Conservation (phyloP, 495 filamentous ascomycete species). For the Daldinia concentrica region DNA sequence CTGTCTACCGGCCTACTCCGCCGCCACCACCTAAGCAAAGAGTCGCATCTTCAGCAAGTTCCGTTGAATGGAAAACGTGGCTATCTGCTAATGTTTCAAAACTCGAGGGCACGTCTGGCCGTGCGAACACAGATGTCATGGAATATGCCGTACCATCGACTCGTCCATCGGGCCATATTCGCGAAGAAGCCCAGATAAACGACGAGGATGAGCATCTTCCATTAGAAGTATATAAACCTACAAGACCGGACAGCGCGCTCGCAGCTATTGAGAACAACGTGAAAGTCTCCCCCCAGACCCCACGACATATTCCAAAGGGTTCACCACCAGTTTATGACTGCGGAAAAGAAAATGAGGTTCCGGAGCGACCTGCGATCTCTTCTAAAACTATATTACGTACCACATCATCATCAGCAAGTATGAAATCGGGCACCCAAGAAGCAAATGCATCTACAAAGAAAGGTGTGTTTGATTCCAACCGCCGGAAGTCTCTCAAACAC, state of each 20-base stretch:
- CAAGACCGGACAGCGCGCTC: slow-evolving; percentile 18
- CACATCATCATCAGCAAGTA: slow-evolving; percentile 22
- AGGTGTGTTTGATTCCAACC: slow-evolving; percentile 18
- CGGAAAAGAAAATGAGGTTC: slow-evolving; percentile 34
- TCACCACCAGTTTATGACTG: slow-evolving; percentile 20
- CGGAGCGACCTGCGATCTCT: neutral
- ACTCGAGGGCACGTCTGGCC: slow-evolving; percentile 50
- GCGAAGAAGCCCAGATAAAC: slow-evolving; percentile 68
- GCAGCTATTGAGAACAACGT: slow-evolving; percentile 35
- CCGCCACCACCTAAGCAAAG: slow-evolving; percentile 46
- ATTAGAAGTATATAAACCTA: slow-evolving; percentile 33
- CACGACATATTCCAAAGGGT: slow-evolving; percentile 51
- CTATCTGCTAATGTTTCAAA: slow-evolving; percentile 61
- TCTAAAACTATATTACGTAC: slow-evolving; percentile 3
- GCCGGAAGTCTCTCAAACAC: slow-evolving; percentile 26
- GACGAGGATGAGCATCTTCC: slow-evolving; percentile 55
- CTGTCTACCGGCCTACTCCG: slow-evolving; percentile 37
- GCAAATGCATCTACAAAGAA: slow-evolving; percentile 12
- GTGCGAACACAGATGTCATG: slow-evolving; percentile 42
- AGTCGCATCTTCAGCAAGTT: slow-evolving; percentile 53
- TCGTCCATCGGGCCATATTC: slow-evolving; percentile 59
- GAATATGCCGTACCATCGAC: slow-evolving; percentile 51
- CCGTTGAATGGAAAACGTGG: slow-evolving; percentile 64
- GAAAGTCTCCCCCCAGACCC: slow-evolving; percentile 51
- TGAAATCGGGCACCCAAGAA: slow-evolving; percentile 9